Conservation (phyloP, 768 basidiomycete genomes). For the Tephrocybe sp. region DNA sequence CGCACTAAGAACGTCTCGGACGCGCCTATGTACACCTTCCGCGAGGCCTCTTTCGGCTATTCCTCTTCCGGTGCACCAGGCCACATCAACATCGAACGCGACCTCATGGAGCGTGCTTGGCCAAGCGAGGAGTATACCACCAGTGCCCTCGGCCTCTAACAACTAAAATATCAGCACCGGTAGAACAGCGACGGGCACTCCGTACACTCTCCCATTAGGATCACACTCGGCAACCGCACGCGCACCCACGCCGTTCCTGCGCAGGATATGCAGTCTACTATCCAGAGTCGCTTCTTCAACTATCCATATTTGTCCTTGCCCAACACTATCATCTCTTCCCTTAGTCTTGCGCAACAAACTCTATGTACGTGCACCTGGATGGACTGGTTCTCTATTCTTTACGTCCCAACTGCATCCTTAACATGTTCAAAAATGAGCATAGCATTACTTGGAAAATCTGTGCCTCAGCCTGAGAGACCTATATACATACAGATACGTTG, state of each 20-base stretch:
- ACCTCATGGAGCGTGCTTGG: slow-evolving; percentile 73
- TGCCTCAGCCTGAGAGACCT: too few relatives aligned
- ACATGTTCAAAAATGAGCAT: too few relatives aligned
- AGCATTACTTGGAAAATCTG: too few relatives aligned
- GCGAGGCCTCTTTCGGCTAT: slow-evolving; percentile 50
- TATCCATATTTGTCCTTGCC: too few relatives aligned
- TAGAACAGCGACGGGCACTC: slow-evolving; percentile 43
- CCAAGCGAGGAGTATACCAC: slow-evolving; percentile 53
- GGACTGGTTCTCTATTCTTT: too few relatives aligned
- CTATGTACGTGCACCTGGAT: too few relatives aligned
- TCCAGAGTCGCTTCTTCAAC: too few relatives aligned
- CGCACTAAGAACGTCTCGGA: slow-evolving; percentile 59
- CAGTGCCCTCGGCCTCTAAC: slow-evolving; percentile 24
- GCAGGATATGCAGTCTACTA: slow-evolving; percentile 61
- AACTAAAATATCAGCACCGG: too few relatives aligned
- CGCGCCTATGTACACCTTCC: slow-evolving; percentile 62
- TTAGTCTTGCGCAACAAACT: too few relatives aligned
- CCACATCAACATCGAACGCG: slow-evolving; percentile 57
- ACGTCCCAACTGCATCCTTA: too few relatives aligned
- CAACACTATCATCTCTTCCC: too few relatives aligned
- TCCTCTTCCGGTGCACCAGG: slow-evolving; percentile 59
- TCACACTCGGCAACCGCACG: slow-evolving; percentile 40
- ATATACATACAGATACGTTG: slow-evolving; percentile 7
- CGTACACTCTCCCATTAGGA: slow-evolving; percentile 47
- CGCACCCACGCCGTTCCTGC: slow-evolving; percentile 61